Conservation (phyloP, 768 basidiomycete species). For the Coprinopsis cinerea region DNA sequence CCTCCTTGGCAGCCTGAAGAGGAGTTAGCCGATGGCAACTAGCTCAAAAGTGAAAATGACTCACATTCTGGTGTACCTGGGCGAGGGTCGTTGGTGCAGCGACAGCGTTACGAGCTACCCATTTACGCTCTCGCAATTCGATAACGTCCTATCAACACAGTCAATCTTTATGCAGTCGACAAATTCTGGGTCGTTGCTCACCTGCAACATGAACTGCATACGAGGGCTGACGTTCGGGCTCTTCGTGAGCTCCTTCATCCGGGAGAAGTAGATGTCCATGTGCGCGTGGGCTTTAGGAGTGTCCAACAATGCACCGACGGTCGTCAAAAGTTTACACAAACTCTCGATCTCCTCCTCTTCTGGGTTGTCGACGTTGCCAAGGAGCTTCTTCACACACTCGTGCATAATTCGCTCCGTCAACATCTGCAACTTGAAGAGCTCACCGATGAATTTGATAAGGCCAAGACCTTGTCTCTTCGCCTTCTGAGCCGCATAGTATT, state of each 20-base stretch:
- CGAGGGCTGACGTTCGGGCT: slow-evolving; percentile 73
- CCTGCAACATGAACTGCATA: slow-evolving; percentile 95
- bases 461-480: slow-evolving; percentile 96
- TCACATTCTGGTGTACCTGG: slow-evolving; percentile 78
- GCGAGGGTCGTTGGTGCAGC: slow-evolving; percentile 85
- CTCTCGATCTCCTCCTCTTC: slow-evolving; percentile 98
- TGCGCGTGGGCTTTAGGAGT: slow-evolving; percentile 74
- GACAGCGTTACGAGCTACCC: slow-evolving; percentile 66
- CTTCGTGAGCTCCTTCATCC: slow-evolving; percentile 81
- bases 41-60: slow-evolving; percentile 22
- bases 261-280: slow-evolving; percentile 89
- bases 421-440: slow-evolving; percentile 99
- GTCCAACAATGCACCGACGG: slow-evolving; percentile 82
- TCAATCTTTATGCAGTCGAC: neutral
- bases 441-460: slow-evolving; percentile 96
- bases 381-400: slow-evolving; percentile 93
- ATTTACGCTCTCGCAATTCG: slow-evolving; percentile 80
- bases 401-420: slow-evolving; percentile 97
- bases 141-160: slow-evolving; percentile 66
- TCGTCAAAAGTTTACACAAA: slow-evolving; percentile 86
- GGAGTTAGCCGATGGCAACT: slow-evolving; percentile 7
- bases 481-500: slow-evolving; percentile 94
- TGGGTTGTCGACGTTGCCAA: slow-evolving; percentile 89
- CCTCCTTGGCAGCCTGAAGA: slow-evolving; percentile 73
- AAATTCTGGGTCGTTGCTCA: slow-evolving; percentile 29